Conservation (phyloP, 2,329 filamentous ascomycete genomes). For the Paramyrothecium roridum region DNA sequence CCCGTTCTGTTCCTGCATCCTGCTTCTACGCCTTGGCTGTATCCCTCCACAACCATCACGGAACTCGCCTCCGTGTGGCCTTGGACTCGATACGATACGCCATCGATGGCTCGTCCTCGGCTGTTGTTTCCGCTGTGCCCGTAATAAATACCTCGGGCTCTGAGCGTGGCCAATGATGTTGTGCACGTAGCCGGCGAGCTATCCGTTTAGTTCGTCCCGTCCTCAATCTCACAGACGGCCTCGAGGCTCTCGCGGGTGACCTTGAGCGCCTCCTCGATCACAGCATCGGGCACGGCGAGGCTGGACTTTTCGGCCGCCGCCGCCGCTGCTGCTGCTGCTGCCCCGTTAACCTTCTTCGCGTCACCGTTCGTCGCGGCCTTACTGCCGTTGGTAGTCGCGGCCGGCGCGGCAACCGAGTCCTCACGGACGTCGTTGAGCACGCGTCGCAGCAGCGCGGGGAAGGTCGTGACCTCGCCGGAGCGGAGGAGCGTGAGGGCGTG, state of each 20-base stretch:
- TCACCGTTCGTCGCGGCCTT: constrained; percentile 26
- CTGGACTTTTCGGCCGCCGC: constrained; percentile 22
- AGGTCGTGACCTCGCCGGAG: constrained; percentile 55
- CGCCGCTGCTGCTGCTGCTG: constrained; percentile 14
- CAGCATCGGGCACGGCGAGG: constrained; percentile 55
- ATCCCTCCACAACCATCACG: too few relatives aligned
- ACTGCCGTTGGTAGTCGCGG: constrained; percentile 28
- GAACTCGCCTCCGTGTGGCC: too few relatives aligned
- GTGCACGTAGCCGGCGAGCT: neutral
- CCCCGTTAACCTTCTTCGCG: constrained; percentile 21
- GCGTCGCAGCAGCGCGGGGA: constrained; percentile 57
- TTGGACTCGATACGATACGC: too few relatives aligned
- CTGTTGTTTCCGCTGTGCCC: too few relatives aligned
- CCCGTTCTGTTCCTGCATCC: too few relatives aligned
- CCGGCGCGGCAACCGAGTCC: constrained; percentile 29
- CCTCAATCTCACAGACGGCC: constrained; percentile 37
- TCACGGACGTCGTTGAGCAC: constrained; percentile 61
- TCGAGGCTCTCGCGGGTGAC: constrained; percentile 58
- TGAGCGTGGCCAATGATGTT: neutral
- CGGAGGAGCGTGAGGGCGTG: constrained; percentile 61
- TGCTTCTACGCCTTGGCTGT: too few relatives aligned
- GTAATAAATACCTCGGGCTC: too few relatives aligned
- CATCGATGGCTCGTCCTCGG: too few relatives aligned
- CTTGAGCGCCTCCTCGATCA: constrained; percentile 61
- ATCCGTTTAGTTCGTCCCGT: constrained; percentile 4